A percentile compares a stretch with the other conserved stretches of the same genome.
Conservation (phyloP, 768 basidiomycete genomes). For the Mycena haematopus region DNA sequence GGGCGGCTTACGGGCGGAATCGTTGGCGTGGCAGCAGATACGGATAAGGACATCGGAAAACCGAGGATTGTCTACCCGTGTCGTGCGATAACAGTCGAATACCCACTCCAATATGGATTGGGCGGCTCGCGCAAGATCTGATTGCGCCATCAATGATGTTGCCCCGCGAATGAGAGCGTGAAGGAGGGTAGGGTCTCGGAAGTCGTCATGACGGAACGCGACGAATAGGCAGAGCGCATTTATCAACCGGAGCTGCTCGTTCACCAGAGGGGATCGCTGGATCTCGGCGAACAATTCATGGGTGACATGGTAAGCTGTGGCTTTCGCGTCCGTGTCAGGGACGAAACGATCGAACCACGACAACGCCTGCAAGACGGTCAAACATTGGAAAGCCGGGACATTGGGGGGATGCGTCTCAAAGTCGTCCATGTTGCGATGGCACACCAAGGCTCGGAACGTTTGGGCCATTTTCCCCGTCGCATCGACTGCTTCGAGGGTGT, state of each 20-base stretch:
- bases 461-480: slow-evolving; percentile 43
- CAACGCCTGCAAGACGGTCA: slow-evolving; percentile 59
- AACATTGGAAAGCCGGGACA: slow-evolving; percentile 61
- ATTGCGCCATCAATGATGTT: slow-evolving; percentile 66
- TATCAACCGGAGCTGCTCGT: slow-evolving; percentile 80
- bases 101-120: slow-evolving; percentile 85
- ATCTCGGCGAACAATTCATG: slow-evolving; percentile 74
- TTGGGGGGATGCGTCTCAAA: slow-evolving; percentile 69
- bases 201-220: slow-evolving; percentile 60
- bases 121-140: slow-evolving; percentile 69
- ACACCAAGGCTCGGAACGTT: slow-evolving; percentile 58
- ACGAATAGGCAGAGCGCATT: slow-evolving; percentile 80
- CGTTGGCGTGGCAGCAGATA: slow-evolving; percentile 66
- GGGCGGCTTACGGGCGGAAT: slow-evolving; percentile 49
- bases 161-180: slow-evolving; percentile 73
- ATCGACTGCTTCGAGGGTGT: slow-evolving; percentile 48
- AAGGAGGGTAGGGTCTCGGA: slow-evolving; percentile 65
- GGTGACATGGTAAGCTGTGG: slow-evolving; percentile 79
- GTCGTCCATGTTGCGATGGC: slow-evolving; percentile 54
- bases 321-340: slow-evolving; percentile 50
- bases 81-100: slow-evolving; percentile 56
- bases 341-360: slow-evolving; percentile 60
- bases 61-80: slow-evolving; percentile 50
- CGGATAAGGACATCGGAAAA: slow-evolving; percentile 74
- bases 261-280: slow-evolving; percentile 72